Evolutionary conservation across 2,329 filamentous ascomycete genomes (phyloP).

Genomic region (Zymoseptoria passerinii): DNA sequence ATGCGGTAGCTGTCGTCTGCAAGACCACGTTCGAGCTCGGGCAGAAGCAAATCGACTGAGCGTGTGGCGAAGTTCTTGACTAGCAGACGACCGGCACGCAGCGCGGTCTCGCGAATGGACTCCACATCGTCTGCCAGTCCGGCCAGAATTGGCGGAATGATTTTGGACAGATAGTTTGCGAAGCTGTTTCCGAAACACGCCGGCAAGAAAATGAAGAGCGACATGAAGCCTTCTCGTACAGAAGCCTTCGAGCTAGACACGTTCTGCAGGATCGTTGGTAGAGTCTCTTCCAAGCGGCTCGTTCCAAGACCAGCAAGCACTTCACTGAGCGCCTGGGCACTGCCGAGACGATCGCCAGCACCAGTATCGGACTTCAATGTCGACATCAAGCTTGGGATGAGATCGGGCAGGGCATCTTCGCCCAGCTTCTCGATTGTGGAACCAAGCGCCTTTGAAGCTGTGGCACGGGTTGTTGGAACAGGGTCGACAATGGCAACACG

Average conservation of each 20-base stretch:
- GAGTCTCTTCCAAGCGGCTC: conserved; percentile 81
- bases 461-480: conserved; percentile 90
- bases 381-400: conserved; percentile 95
- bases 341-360: conserved; percentile 90
- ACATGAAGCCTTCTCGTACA: conserved; percentile 98
- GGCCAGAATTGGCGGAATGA: conserved; percentile 89
- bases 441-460: conserved; percentile 88
- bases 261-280: conserved; percentile 94
- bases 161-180: conserved; percentile 85
- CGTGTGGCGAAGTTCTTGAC: conserved; percentile 98
- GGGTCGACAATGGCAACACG: conserved; percentile 87
- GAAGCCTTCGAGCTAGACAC: conserved; percentile 83
- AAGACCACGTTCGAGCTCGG: conserved; percentile 88
- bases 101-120: conserved; percentile 91
- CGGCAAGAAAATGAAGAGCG: conserved; percentile 95
- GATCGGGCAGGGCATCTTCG: conserved; percentile 90
- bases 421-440: conserved; percentile 97
- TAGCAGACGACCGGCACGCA: conserved; percentile 83
- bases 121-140: conserved; percentile 94
- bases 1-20: conserved; percentile 98
- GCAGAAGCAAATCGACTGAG: conserved; percentile 85
- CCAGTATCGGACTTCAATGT: conserved; percentile 96
- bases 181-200: conserved; percentile 99
- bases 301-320: conserved; percentile 93
- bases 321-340: conserved; percentile 91